Base-by-base conservation (phyloP, 2,329 filamentous ascomycete genomes). In the Stachybotrys elegans region DNA sequence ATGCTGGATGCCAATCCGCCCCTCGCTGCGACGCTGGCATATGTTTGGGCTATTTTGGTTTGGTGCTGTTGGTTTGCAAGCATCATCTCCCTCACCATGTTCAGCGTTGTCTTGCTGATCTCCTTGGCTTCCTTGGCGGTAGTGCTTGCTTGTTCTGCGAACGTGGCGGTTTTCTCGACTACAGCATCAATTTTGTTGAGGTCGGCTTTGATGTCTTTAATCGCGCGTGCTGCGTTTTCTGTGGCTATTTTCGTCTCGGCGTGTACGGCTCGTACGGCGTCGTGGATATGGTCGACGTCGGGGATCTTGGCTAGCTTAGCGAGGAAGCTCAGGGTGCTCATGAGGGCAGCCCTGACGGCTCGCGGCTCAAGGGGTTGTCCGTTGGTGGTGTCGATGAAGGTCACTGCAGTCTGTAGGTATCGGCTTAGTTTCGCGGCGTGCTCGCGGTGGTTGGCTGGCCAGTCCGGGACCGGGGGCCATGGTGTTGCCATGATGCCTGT, bases 391-490 rank as follows among this genome's bases (percentile, higher is more conserved):
- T 43, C 31, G 21, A 43, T 43, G 31, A 19, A 43, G n/a, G 34
- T 19, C 27, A 43, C 20, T 22, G 42, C n/a, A n/a, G n/a, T n/a
- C n/a, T n/a, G n/a, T n/a, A n/a, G n/a, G n/a, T n/a, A n/a, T n/a
- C n/a, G n/a, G n/a, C n/a, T n/a, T n/a, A n/a, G n/a, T n/a, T n/a
- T n/a, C n/a, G n/a, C n/a, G n/a, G n/a, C n/a, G n/a, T n/a, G n/a
- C n/a, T n/a, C n/a, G n/a, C n/a, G n/a, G n/a, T n/a, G n/a, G n/a
- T n/a, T n/a, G n/a, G n/a, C n/a, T n/a, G n/a, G n/a, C n/a, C n/a
- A n/a, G n/a, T n/a, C n/a, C n/a, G n/a, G n/a, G n/a, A n/a, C n/a
- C 36, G 35, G 35, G 34, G 42, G 42, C 42, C 35, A 43, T 14
- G 35, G 36, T 16, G 42, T 43, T 23, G 32, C 34, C 23, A 43